Evolutionary conservation across 2,329 filamentous ascomycete genomes (phyloP), one percentile per base, ranked within the genome.

Genomic region (Monilinia aucupariae): DNA sequence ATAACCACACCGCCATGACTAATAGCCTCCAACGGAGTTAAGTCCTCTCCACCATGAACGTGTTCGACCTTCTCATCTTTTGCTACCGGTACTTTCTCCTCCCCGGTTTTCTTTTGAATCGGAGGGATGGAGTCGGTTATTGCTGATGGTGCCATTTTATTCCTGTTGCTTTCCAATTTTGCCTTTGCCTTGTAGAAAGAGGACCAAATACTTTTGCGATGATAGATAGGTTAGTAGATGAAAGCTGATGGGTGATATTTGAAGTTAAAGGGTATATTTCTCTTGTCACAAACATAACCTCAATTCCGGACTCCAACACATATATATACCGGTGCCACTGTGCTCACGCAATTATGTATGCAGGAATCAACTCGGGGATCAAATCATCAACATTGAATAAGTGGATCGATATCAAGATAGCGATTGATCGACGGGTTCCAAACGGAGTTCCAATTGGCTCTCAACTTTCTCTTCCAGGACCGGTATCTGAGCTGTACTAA

Each of bases 1-100:
- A 65, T 62, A 61, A 73, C 62, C 41, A 73, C 41, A 34, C 64
- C 54, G 1, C 72, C 72, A 67, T 74, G 72, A 61, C 71, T 73
- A 41, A 74, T 74, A 58, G 72, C 72, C 58, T 73, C 71, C 17
- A 74, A 50, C 10, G 72, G 72, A 6, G 72, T 73, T 64, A 71
- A 69, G 37, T 70, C 71, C 39, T 55, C 39, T 45, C 53, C 53
- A n/a, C 53, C 39, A 45, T 72, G 69, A 27, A 71, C 65, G 65
- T 73, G 66, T 22, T 61, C 62, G 50, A 68, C 51, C 48, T 67
- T 32, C 53, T 55, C 39, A 55, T 45, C 25, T 4, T 45, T 30
- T 55, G 4, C 25, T 1, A 17, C 4, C 4, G 39, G 13, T 10
- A 3, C 37, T 4, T 30, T 37, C 12, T 9, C 49, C 30, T 51